Evolutionary conservation across 2,329 filamentous ascomycete species (phyloP).

Genomic region (Blastomyces percursus): DNA sequence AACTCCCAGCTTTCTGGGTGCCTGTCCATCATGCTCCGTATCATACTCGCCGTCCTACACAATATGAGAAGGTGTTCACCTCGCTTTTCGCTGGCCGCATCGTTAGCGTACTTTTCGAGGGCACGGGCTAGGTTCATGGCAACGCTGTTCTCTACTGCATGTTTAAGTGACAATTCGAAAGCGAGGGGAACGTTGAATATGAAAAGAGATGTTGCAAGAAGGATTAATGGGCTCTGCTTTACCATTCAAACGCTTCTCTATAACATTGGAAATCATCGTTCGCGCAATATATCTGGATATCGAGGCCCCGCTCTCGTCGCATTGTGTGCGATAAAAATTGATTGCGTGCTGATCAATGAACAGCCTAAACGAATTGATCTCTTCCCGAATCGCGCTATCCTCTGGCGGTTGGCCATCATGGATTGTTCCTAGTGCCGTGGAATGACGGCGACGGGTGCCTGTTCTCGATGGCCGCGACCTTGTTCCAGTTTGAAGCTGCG

Average conservation of each 20-base stretch:
- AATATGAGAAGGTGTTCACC: neutral
- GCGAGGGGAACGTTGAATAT: neutral
- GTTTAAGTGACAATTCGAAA: neutral
- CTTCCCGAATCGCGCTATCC: neutral
- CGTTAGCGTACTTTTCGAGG: neutral
- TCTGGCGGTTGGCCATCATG: neutral
- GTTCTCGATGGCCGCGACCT: neutral
- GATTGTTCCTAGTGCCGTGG: neutral
- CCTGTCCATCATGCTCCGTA: neutral
- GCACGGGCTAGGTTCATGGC: neutral
- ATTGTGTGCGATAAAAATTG: conserved; percentile 4
- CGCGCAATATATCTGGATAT: conserved; percentile 1
- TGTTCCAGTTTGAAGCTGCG: neutral
- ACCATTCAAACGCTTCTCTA: neutral
- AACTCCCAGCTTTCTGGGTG: conserved; percentile 4
- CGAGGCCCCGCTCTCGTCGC: neutral
- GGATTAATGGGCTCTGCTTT: neutral
- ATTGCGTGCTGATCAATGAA: conserved; percentile 1
- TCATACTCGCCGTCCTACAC: conserved; percentile 1
- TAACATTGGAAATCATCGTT: conserved; percentile 2
- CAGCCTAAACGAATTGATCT: neutral
- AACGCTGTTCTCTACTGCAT: neutral
- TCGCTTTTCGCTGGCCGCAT: neutral
- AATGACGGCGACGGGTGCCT: neutral
- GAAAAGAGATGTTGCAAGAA: neutral